Evolutionary conservation across 2,329 filamentous ascomycete genomes (phyloP).

Genomic region (Verticillium nubilum): DNA sequence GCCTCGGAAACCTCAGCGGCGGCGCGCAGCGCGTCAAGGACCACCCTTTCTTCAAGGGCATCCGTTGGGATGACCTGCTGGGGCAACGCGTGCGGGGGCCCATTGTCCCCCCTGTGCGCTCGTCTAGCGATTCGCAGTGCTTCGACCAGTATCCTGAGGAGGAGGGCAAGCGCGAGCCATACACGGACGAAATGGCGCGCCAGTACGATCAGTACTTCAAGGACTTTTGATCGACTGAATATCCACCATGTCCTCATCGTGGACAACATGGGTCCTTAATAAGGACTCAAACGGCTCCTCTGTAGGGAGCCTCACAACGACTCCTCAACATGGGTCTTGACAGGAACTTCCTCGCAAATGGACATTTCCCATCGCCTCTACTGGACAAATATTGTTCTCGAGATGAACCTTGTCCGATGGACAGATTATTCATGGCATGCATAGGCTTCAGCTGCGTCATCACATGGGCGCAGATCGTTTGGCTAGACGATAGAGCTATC

Average conservation of each 20-base stretch:
- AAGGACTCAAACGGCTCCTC: no score
- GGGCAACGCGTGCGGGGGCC: slow-evolving; percentile 60
- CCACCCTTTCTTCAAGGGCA: slow-evolving; percentile 68
- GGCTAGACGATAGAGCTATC: not conserved
- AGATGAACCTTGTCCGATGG: no score
- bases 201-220: slow-evolving; percentile 68
- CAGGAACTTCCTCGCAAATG: no score
- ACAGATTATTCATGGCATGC: not conserved
- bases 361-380: no score
- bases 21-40: slow-evolving; percentile 66
- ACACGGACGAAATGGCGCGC: slow-evolving; percentile 61
- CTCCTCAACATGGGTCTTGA: no score
- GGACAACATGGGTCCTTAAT: no score
- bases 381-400: not conserved
- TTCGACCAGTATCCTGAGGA: slow-evolving; percentile 82
- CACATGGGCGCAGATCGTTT: not conserved
- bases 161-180: slow-evolving; percentile 57
- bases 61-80: slow-evolving; percentile 70
- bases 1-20: slow-evolving; percentile 73
- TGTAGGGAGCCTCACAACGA: no score
- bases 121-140: slow-evolving; percentile 70
- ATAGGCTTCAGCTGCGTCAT: not conserved
- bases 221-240: slow-evolving; percentile 52
- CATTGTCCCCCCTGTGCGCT: slow-evolving; percentile 69
- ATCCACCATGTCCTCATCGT: not conserved